Base-by-base conservation (phyloP, 179 eudicot species). In the Pouteria campechiana region DNA sequence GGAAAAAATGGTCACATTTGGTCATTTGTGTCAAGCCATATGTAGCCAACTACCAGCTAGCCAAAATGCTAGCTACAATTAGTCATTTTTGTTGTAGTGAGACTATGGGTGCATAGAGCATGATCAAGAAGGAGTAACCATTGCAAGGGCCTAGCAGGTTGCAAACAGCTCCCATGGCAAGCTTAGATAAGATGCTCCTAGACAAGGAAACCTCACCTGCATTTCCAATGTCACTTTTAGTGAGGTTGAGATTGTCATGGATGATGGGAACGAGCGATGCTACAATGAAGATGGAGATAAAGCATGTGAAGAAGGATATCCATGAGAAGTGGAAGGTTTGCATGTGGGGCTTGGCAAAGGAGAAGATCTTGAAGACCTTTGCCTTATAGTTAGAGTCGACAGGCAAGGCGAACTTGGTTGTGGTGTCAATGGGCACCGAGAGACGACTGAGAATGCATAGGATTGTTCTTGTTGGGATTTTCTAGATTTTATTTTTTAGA, bases 121-220 rank as follows among this genome's bases (percentile, higher is more conserved):
- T 32, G 37, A 33, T 41, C 34, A 62, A 46, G 12, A 48, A 32
- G 0, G 61, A 55, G 31, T 54, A 63, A 0, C 54, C 64, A 43
- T 44, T 46, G 1, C 64, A 48, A 1, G 64, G 69, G 0, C 69
- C 69, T 16, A 63, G 0, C 16, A 63, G 37, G 47, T 63, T 64
- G 31, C 69, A 63, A 1, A 46, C 54, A 1, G 52, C 45, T 0
- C 69, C 69, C 64, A 63, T 63, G 3, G 24, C 35, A 4, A 63
- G 50, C 54, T 64, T 43, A 6, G 69, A 51, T 54, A 63, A 51
- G 22, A 63, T 52, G 44, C 59, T 51, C 4, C 69, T 64, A 3
- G 69, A 63, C 7, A 63, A 63, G 1, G 69, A 56, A 19, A 63
- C 69, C 1, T 55, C 58, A 0, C 69, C 69, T 10, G 69, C 63